Conservation (phyloP, 2,329 filamentous ascomycete genomes). For the Exophiala sp. region DNA sequence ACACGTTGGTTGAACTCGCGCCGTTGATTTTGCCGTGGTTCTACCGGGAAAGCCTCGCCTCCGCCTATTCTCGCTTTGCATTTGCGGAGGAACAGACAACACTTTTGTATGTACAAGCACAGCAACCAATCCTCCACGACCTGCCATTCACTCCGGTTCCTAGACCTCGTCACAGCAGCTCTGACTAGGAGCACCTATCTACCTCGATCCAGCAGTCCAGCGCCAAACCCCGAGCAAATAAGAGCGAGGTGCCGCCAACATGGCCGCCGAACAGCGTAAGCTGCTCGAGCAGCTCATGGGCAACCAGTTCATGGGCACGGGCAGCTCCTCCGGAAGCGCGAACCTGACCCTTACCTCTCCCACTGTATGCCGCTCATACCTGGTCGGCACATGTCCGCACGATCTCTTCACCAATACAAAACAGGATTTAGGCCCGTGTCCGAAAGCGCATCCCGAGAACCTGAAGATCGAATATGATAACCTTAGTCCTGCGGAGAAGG, state of each 20-base stretch:
- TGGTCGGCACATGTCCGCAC: slow-evolving; percentile 90
- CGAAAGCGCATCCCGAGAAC: slow-evolving; percentile 79
- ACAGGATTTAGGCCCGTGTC: slow-evolving; percentile 86
- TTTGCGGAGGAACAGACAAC: slow-evolving; percentile 12
- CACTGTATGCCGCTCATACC: slow-evolving; percentile 90
- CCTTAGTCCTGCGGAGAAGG: slow-evolving; percentile 63
- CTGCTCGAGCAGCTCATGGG: slow-evolving; percentile 90
- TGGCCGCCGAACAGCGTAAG: slow-evolving; percentile 97
- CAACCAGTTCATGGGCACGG: slow-evolving; percentile 71
- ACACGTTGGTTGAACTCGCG: slow-evolving; percentile 6
- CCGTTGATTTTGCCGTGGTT: slow-evolving; percentile 5
- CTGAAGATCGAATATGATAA: slow-evolving; percentile 84
- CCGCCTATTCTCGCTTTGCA: slow-evolving; percentile 16
- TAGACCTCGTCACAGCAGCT: neutral
- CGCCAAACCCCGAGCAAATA: neutral
- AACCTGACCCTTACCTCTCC: slow-evolving; percentile 84
- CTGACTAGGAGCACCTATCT: neutral
- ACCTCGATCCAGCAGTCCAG: no score
- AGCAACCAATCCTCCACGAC: no score
- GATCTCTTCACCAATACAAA: slow-evolving; percentile 99
- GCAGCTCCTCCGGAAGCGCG: slow-evolving; percentile 64
- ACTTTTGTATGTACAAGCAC: neutral
- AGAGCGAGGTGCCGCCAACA: slow-evolving; percentile 37
- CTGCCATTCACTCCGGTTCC: no score
- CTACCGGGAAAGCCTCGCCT: slow-evolving; percentile 4